These are phyloP conservation scores for Cladorrhinum sp. DNA, from an alignment of 2,329 filamentous ascomycete genomes.

Conservation along the genomic window DNA sequence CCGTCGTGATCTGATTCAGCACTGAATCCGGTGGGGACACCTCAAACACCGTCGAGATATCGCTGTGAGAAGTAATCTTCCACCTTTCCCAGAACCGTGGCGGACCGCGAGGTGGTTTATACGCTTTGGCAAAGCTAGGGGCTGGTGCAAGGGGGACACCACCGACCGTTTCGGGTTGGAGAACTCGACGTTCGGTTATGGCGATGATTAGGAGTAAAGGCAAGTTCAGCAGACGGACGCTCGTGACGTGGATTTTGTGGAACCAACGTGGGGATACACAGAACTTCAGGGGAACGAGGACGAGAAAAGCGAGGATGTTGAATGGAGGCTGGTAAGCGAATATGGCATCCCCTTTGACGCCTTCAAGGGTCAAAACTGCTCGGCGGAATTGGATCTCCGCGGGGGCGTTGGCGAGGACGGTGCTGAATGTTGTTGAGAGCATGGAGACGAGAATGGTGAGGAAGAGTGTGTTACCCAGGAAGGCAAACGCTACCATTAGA, in stretches of 20 bases:
- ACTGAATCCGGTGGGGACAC: conserved; percentile 63
- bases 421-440: conserved; percentile 79
- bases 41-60: conserved; percentile 71
- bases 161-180: conserved; percentile 51
- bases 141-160: conserved; percentile 9
- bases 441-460: conserved; percentile 87
- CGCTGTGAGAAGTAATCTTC: conserved; percentile 67
- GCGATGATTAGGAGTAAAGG: conserved; percentile 71
- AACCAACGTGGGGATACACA: conserved; percentile 80
- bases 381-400: conserved; percentile 82
- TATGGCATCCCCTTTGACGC: conserved; percentile 79
- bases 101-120: conserved; percentile 22
- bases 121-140: conserved; percentile 6
- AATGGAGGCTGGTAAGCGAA: conserved; percentile 82
- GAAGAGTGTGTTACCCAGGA: conserved; percentile 82
- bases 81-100: conserved; percentile 61
- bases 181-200: conserved; percentile 64
- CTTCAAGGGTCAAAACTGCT: conserved; percentile 78
- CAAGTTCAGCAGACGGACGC: conserved; percentile 70
- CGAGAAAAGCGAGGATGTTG: conserved; percentile 72
- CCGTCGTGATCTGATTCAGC: conserved; percentile 54
- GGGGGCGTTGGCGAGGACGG: conserved; percentile 70
- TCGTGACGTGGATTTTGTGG: conserved; percentile 81
- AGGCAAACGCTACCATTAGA: conserved; percentile 80
- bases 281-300: conserved; percentile 75